Percentiles rank a stretch among this genome's conserved stretches.
These are phyloP conservation scores for Nakazawaea anatomiae DNA, from an alignment of 805 yeast genomes.

Conservation along the genomic window DNA sequence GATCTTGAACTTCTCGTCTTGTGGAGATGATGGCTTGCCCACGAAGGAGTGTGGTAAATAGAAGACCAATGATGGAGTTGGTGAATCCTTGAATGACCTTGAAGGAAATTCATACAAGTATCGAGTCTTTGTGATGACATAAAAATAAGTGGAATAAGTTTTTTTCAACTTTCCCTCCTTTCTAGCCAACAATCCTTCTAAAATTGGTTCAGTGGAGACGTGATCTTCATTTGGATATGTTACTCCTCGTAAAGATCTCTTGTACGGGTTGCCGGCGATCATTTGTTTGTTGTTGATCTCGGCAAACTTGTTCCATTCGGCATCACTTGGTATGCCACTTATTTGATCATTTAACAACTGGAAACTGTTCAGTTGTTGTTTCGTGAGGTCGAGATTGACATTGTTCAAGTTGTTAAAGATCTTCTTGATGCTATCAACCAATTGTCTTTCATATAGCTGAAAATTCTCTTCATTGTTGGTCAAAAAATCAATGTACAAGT, in stretches of 20 bases:
- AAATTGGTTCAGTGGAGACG: slow-evolving; percentile 34
- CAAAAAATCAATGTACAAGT: slow-evolving; percentile 37
- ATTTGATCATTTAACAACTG: slow-evolving; percentile 25
- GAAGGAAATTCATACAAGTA: slow-evolving; percentile 42
- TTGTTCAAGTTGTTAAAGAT: slow-evolving; percentile 24
- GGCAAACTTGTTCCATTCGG: slow-evolving; percentile 40
- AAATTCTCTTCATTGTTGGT: slow-evolving; percentile 33
- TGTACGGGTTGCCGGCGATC: slow-evolving; percentile 24
- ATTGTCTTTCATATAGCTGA: slow-evolving; percentile 35
- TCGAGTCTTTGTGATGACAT: slow-evolving; percentile 39
- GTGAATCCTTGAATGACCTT: slow-evolving; percentile 33
- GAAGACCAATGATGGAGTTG: slow-evolving; percentile 37
- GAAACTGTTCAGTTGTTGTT: slow-evolving; percentile 25
- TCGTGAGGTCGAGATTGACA: slow-evolving; percentile 18
- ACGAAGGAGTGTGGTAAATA: slow-evolving; percentile 41
- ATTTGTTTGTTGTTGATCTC: slow-evolving; percentile 25
- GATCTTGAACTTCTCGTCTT: slow-evolving; percentile 32
- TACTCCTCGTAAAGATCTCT: slow-evolving; percentile 30
- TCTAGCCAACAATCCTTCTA: slow-evolving; percentile 41
- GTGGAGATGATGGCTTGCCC: slow-evolving; percentile 25
- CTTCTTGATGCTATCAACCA: slow-evolving; percentile 34
- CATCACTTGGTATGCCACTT: slow-evolving; percentile 26
- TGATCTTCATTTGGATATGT: slow-evolving; percentile 34
- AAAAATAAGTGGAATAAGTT: slow-evolving; percentile 36
- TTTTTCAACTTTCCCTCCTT: slow-evolving; percentile 38